A percentile compares a stretch with the other conserved stretches of the same genome.
These are phyloP conservation scores for Alternaria gansuensis DNA, from an alignment of 2,329 filamentous ascomycete species.

Conservation along the genomic window DNA sequence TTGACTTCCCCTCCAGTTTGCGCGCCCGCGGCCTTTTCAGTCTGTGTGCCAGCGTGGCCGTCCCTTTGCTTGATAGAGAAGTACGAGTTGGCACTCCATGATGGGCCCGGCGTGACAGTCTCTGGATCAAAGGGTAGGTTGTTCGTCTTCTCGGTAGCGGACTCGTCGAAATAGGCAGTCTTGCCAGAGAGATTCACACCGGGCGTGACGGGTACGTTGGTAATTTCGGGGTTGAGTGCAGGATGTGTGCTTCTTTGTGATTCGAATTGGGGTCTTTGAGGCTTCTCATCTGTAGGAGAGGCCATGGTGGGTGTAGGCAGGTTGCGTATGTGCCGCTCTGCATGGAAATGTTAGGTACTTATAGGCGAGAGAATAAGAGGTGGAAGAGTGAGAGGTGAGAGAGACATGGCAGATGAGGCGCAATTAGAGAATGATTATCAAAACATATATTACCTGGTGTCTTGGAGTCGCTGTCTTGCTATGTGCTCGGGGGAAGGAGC, in stretches of 20 bases:
- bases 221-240: constrained; percentile 52
- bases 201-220: constrained; percentile 56
- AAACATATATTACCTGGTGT: constrained; percentile 20
- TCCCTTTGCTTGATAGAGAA: constrained; percentile 39
- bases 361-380: constrained; percentile 14
- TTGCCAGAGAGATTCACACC: constrained; percentile 50
- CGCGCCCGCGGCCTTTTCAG: constrained; percentile 57
- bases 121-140: constrained; percentile 44
- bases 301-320: constrained; percentile 35
- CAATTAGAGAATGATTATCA: not conserved
- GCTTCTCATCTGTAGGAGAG: constrained; percentile 34
- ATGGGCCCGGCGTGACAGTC: constrained; percentile 44
- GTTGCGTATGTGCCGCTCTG: constrained; percentile 34
- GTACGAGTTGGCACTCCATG: constrained; percentile 52
- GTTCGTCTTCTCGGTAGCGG: constrained; percentile 26
- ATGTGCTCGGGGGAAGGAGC: constrained; percentile 22
- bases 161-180: constrained; percentile 51
- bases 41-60: constrained; percentile 44
- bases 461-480: constrained; percentile 6
- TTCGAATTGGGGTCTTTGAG: constrained; percentile 35
- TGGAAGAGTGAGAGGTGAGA: constrained; percentile 12
- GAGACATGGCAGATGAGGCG: not conserved
- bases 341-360: constrained; percentile 29
- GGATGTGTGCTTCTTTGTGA: constrained; percentile 48
- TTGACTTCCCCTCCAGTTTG: constrained; percentile 61